phyloP scores from a whole-genome alignment of 2,329 filamentous ascomycete species.

The Alternaria novae-zelandiae region DNA sequence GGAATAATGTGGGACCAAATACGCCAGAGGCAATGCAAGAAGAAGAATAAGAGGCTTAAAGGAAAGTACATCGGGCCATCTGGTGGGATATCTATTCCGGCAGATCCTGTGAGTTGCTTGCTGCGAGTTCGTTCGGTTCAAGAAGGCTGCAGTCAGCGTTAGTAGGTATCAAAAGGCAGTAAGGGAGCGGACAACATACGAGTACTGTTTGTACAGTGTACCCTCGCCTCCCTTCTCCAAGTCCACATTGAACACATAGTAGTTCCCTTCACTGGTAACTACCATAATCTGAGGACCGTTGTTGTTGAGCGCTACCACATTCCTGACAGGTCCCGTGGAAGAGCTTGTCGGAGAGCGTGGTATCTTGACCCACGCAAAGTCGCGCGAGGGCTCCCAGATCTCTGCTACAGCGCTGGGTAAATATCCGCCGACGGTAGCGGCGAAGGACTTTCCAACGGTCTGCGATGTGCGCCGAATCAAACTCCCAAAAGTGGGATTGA shows the following conservation, averaged over 20 bases:
- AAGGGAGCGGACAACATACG: conserved; percentile 66
- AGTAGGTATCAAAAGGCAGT: conserved; percentile 7
- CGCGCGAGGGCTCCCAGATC: conserved; percentile 94
- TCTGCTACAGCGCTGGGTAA: conserved; percentile 92
- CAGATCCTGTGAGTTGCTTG: conserved; percentile 39
- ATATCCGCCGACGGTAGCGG: conserved; percentile 88
- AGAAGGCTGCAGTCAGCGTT: conserved; percentile 35
- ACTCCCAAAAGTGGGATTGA: conserved; percentile 81
- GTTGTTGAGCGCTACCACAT: conserved; percentile 96
- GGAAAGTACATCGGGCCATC: conserved; percentile 5
- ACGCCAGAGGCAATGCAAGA: conserved; percentile 43
- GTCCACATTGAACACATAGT: conserved; percentile 95
- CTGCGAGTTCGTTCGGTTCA: conserved; percentile 44
- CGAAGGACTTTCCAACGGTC: conserved; percentile 87
- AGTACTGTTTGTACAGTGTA: conserved; percentile 87
- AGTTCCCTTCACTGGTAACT: conserved; percentile 92
- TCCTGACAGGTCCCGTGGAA: conserved; percentile 67
- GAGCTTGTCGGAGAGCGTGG: conserved; percentile 64
- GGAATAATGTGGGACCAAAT: conserved; percentile 27
- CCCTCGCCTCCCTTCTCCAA: conserved; percentile 94
- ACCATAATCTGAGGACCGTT: conserved; percentile 97
- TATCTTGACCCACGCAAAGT: conserved; percentile 96
- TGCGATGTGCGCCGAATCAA: conserved; percentile 95
- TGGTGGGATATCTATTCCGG: conserved; percentile 28
- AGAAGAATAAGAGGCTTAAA: neutral